Evolutionary conservation across 352 stramenopile species (phyloP).

Genomic region (Phytophthora agathidicida): DNA sequence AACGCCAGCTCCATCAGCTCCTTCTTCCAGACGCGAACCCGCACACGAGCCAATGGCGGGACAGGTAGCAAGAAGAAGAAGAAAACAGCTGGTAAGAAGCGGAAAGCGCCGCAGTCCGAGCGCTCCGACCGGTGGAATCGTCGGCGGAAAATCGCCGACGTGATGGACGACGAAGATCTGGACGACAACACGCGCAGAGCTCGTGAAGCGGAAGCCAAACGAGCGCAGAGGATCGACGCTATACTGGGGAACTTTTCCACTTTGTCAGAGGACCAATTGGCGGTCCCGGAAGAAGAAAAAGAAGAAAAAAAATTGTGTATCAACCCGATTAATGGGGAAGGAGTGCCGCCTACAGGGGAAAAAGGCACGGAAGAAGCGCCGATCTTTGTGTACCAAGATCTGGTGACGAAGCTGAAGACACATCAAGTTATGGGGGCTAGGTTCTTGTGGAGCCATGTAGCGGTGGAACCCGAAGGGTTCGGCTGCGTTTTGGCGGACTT

Average conservation of each 20-base stretch:
- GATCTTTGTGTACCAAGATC: slow-evolving; percentile 67
- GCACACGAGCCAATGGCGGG: neutral
- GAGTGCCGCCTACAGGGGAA: slow-evolving; percentile 42
- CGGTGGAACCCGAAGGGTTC: slow-evolving; percentile 73
- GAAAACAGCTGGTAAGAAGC: slow-evolving; percentile 24
- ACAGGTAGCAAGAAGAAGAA: slow-evolving; percentile 9
- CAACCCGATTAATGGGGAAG: slow-evolving; percentile 51
- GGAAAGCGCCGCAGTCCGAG: slow-evolving; percentile 22
- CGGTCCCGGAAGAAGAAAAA: slow-evolving; percentile 17
- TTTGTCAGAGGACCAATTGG: slow-evolving; percentile 44
- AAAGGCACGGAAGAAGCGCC: slow-evolving; percentile 56
- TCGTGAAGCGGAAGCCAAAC: slow-evolving; percentile 66
- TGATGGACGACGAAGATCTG: slow-evolving; percentile 75
- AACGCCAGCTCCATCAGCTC: neutral
- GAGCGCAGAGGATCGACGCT: slow-evolving; percentile 41
- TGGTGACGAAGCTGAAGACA: slow-evolving; percentile 76
- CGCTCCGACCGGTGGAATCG: slow-evolving; percentile 48
- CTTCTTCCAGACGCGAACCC: slow-evolving; percentile 20
- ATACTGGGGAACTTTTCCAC: slow-evolving; percentile 43
- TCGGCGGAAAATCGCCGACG: slow-evolving; percentile 65
- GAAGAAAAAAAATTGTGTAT: slow-evolving; percentile 58
- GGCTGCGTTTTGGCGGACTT: slow-evolving; percentile 90
- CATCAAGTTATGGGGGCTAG: slow-evolving; percentile 78
- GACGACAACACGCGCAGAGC: slow-evolving; percentile 65
- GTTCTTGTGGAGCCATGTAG: slow-evolving; percentile 89